Evolutionary conservation across 768 basidiomycete genomes (phyloP), one percentile per base, ranked within the genome.

Genomic region (Podaxis sp.): DNA sequence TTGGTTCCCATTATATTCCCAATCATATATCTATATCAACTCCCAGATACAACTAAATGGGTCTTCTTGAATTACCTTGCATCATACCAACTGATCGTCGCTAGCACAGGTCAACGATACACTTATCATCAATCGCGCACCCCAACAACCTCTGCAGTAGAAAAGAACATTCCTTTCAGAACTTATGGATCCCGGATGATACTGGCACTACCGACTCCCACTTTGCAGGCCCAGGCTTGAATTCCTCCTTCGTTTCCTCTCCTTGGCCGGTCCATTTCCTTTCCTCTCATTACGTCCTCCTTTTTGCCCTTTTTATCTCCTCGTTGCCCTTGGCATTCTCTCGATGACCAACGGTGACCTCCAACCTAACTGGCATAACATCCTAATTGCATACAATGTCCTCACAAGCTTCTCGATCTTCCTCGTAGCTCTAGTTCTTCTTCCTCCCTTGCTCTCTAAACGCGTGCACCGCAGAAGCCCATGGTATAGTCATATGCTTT

Each of bases 401-500:
- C 59, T 53, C 16, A 21, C 50, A 5, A 13, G 50, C 40, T 2
- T 53, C 46, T 25, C 59, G 7, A 48, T 60, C 38, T 21, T 46
- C 6, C 48, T 61, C 37, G 40, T 59, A 16, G 23, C 52, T 18
- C 36, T 59, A 6, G 38, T 51, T 5, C 50, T 59, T 4, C 50
- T 59, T 4, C 58, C 58, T 40, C 58, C 50, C 10, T 27, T 59
- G 14, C 25, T 59, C 58, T 40, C 21, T 5, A 52, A 44, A 52
- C 37, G 48, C 9, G 58, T 48, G 13, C 57, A 50, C 6, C 32
- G 57, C 25, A 40, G 57, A n/a, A 21, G 5, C 14, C 57, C 57
- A 10, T 58, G 57, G 57, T 58, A 58, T n/a, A 50, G 47, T 50
- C 57, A 58, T 50, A 58, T 58, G 57, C 35, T 58, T 2, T 50